Evolutionary conservation across 306 rosid species (phyloP).

Genomic region (Cucurbita ficifolia): DNA sequence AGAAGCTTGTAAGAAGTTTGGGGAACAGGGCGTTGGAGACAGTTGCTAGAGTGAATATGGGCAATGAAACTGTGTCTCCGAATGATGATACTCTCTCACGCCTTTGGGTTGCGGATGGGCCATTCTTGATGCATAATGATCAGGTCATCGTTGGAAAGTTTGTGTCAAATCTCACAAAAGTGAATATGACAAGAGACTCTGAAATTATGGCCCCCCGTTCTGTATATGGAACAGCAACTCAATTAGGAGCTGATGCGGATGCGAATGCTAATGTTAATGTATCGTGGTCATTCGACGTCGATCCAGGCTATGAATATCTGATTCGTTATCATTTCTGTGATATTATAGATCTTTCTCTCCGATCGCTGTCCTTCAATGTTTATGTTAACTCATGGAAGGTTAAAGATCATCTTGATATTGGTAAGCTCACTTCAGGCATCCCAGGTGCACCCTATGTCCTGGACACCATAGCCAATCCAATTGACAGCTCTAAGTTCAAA

Average conservation of each 20-base stretch:
- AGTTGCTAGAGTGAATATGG: conserved; percentile 51
- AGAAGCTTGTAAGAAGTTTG: conserved; percentile 12
- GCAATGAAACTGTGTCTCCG: conserved; percentile 26
- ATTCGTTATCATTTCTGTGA: conserved; percentile 65
- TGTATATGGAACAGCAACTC: conserved; percentile 45
- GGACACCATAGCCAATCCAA: conserved; percentile 29
- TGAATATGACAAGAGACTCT: conserved; percentile 9
- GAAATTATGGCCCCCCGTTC: conserved; percentile 26
- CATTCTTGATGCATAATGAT: conserved; percentile 9
- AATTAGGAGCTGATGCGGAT: conserved; percentile 9
- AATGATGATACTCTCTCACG: conserved; percentile 35
- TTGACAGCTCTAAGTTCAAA: conserved; percentile 17
- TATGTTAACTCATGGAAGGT: conserved; percentile 36
- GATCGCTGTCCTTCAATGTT: conserved; percentile 17
- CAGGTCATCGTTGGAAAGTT: conserved; percentile 1
- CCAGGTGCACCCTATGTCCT: conserved; percentile 32
- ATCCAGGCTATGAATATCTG: conserved; percentile 46
- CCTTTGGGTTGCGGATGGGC: conserved; percentile 40
- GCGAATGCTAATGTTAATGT: conserved; percentile 16
- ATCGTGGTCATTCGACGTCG: conserved; percentile 39
- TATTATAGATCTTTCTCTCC: conserved; percentile 3
- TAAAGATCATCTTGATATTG: conserved; percentile 18
- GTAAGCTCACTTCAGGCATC: conserved; percentile 5
- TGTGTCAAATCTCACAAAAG: conserved; percentile 22
- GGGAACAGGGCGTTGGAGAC: conserved; percentile 39